Evolutionary conservation across 2,329 filamentous ascomycete genomes (phyloP).

Genomic region (Fusarium goolgardi): DNA sequence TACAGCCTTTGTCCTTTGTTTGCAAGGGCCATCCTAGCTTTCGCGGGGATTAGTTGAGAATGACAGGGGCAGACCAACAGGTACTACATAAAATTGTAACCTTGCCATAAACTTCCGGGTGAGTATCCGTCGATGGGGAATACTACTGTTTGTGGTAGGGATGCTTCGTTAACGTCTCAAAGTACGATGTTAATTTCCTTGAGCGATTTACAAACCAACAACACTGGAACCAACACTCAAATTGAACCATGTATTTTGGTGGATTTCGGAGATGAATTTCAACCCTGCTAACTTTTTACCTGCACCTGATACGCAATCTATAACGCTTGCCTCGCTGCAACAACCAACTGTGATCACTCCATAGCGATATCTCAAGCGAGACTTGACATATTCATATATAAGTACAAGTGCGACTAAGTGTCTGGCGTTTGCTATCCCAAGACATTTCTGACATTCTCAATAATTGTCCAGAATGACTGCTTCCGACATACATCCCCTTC

Average conservation of each 20-base stretch:
- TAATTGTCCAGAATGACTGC: background rate
- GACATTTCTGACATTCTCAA: background rate
- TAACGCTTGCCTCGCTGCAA: background rate
- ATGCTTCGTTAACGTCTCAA: background rate
- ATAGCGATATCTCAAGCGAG: background rate
- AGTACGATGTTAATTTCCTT: background rate
- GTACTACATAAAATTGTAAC: background rate
- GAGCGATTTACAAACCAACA: conserved; percentile 3
- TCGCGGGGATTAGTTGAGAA: background rate
- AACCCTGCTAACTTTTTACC: background rate
- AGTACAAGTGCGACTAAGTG: background rate
- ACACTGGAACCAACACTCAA: background rate
- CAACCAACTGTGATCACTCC: no score
- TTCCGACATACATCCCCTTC: background rate
- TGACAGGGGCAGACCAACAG: background rate
- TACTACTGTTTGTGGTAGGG: background rate
- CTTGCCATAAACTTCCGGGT: background rate
- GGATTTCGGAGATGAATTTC: background rate
- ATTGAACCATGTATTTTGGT: background rate
- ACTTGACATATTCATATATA: background rate
- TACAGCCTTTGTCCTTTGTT: background rate
- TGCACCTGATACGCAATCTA: background rate
- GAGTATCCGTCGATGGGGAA: background rate
- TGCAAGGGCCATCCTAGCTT: background rate
- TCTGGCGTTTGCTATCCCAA: accelerated